A percentile compares a stretch with the other conserved stretches of the same genome.
phyloP scores from a whole-genome alignment of 345 rosid species.

The Cochlearia excelsa region DNA sequence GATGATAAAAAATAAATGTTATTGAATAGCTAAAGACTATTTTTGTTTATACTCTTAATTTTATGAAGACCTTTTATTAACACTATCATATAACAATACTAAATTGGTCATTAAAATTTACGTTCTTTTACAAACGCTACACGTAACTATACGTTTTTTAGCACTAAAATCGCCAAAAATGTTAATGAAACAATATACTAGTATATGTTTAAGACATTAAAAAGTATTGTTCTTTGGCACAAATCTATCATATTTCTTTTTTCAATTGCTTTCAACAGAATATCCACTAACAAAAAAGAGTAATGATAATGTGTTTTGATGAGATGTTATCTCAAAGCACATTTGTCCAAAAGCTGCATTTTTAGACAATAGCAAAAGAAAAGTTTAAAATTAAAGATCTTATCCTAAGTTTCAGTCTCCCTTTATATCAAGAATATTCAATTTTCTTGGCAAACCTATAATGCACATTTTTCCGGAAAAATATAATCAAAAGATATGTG shows the following conservation, averaged over 20 bases:
- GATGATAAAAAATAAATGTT: too few relatives aligned
- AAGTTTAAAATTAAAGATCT: conserved; percentile 18
- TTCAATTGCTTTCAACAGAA: too few relatives aligned
- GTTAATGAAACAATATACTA: too few relatives aligned
- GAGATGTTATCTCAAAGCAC: conserved; percentile 7
- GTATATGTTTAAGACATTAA: background rate
- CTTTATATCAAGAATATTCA: conserved; percentile 9
- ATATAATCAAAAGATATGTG: background rate
- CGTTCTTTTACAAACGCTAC: background rate
- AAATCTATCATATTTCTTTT: background rate
- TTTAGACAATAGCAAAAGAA: background rate
- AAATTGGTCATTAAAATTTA: background rate
- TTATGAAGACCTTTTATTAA: background rate
- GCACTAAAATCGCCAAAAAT: conserved; percentile 2
- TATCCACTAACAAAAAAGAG: background rate
- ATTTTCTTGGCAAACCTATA: background rate
- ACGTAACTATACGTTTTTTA: background rate
- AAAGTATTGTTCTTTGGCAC: background rate
- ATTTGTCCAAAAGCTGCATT: conserved; percentile 22
- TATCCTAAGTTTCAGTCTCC: conserved; percentile 14
- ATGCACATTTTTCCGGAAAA: background rate
- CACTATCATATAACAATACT: background rate
- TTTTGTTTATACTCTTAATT: background rate
- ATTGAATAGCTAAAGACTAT: background rate
- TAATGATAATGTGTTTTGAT: background rate